Percentiles rank a stretch among this genome's conserved stretches.
phyloP scores from a whole-genome alignment of 495 filamentous ascomycete genomes.

The Penicillium steckii region DNA sequence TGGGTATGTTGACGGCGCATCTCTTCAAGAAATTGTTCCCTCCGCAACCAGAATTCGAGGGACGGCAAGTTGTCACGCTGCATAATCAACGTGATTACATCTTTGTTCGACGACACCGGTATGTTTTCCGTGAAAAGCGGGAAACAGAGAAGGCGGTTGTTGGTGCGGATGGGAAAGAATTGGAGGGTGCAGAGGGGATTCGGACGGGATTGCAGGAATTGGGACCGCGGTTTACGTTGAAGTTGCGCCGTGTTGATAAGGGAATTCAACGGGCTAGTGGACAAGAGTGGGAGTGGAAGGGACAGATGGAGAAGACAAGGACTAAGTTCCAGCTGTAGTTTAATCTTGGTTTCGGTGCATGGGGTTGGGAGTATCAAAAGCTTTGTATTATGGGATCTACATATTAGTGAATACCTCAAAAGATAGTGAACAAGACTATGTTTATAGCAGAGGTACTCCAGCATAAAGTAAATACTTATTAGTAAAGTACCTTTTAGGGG shows the following conservation, averaged over 20 bases:
- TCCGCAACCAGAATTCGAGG: slow-evolving; percentile 73
- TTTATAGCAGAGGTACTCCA: too few relatives aligned
- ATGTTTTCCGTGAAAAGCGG: slow-evolving; percentile 86
- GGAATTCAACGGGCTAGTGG: slow-evolving; percentile 78
- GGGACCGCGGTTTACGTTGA: slow-evolving; percentile 81
- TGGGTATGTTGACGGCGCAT: slow-evolving; percentile 86
- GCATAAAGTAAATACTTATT: too few relatives aligned
- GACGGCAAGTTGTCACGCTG: slow-evolving; percentile 84
- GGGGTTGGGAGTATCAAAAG: slow-evolving; percentile 32
- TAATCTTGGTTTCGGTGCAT: slow-evolving; percentile 26
- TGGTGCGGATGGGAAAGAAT: slow-evolving; percentile 82
- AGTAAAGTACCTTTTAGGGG: too few relatives aligned
- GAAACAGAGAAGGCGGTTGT: slow-evolving; percentile 82
- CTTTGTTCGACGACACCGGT: slow-evolving; percentile 85
- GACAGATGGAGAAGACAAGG: slow-evolving; percentile 85
- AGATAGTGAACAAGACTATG: too few relatives aligned
- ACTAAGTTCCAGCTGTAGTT: slow-evolving; percentile 85
- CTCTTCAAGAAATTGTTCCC: slow-evolving; percentile 85
- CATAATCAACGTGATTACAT: slow-evolving; percentile 98
- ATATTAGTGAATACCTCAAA: slow-evolving; percentile 12
- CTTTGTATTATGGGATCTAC: slow-evolving; percentile 14
- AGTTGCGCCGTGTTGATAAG: slow-evolving; percentile 87
- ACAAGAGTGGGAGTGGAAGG: slow-evolving; percentile 95
- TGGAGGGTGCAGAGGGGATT: slow-evolving; percentile 78
- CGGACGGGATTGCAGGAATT: slow-evolving; percentile 82